These are phyloP conservation scores for Rhodotorula sp. DNA, from an alignment of 1,284 basidiomycete species.

Conservation along the genomic window DNA sequence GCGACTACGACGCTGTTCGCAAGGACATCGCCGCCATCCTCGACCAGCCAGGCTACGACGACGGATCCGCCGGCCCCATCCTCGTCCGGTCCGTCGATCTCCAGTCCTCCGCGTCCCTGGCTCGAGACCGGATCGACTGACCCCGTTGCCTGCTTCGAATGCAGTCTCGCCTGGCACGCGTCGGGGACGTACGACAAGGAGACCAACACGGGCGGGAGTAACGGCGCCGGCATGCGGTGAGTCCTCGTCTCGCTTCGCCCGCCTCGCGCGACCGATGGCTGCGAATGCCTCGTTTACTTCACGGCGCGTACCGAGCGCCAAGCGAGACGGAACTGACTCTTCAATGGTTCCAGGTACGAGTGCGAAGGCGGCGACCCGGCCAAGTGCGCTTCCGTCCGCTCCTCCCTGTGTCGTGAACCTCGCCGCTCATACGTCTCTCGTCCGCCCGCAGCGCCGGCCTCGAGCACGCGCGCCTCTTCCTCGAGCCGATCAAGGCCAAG, in stretches of 20 bases:
- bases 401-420: neutral
- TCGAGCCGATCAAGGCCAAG: constrained; percentile 85
- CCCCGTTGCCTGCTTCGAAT: too few species aligned
- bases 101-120: neutral
- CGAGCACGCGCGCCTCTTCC: constrained; percentile 72
- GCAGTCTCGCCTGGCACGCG: constrained; percentile 41
- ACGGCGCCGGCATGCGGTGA: constrained; percentile 81
- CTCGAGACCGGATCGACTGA: neutral
- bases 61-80: constrained; percentile 48
- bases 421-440: too few species aligned
- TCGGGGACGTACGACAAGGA: constrained; percentile 48
- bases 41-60: constrained; percentile 42
- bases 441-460: constrained; percentile 26
- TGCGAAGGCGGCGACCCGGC: constrained; percentile 58
- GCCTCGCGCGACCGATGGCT: neutral
- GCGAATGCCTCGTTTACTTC: too few species aligned
- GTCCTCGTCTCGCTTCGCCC: neutral
- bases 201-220: constrained; percentile 78
- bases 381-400: constrained; percentile 7
- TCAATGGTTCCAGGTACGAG: constrained; percentile 58
- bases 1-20: constrained; percentile 39
- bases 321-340: neutral
- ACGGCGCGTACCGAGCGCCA: too few species aligned
- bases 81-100: constrained; percentile 50
- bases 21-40: constrained; percentile 37